Percentiles rank a stretch among this genome's conserved stretches.
Conservation (phyloP, 2,329 filamentous ascomycete genomes). For the Thermothelomyces thermophilus region DNA sequence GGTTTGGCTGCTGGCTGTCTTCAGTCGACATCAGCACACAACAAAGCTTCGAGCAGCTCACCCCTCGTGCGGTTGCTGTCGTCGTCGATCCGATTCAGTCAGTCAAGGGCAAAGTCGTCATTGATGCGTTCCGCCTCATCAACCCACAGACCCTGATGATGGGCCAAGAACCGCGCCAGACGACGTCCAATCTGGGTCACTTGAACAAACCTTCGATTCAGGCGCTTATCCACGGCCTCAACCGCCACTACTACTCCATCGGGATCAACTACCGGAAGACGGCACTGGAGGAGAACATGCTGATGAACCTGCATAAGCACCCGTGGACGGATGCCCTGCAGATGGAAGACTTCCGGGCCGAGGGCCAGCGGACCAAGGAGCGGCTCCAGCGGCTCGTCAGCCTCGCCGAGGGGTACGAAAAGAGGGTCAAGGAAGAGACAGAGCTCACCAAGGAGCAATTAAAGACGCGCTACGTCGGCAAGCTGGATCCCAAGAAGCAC, state of each 20-base stretch:
- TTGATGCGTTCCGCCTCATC: slow-evolving; percentile 97
- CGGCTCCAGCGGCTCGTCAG: slow-evolving; percentile 80
- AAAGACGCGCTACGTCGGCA: slow-evolving; percentile 97
- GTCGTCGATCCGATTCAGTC: slow-evolving; percentile 98
- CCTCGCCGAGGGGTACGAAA: slow-evolving; percentile 93
- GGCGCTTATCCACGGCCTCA: slow-evolving; percentile 94
- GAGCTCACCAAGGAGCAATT: slow-evolving; percentile 95
- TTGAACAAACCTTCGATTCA: slow-evolving; percentile 99
- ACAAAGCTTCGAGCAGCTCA: slow-evolving; percentile 99
- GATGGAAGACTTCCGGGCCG: slow-evolving; percentile 90
- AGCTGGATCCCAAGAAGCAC: slow-evolving; percentile 99
- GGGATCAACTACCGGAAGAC: slow-evolving; percentile 98
- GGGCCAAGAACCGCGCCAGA: slow-evolving; percentile 94
- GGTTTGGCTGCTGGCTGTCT: slow-evolving; percentile 98
- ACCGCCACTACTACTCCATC: slow-evolving; percentile 99
- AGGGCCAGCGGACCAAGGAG: slow-evolving; percentile 81
- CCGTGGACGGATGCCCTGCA: slow-evolving; percentile 97
- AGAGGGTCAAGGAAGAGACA: slow-evolving; percentile 97
- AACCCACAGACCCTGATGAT: slow-evolving; percentile 97
- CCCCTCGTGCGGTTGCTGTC: slow-evolving; percentile 90
- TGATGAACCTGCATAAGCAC: slow-evolving; percentile 99
- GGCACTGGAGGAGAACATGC: slow-evolving; percentile 96
- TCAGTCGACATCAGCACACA: slow-evolving; percentile 99
- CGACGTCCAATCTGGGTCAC: slow-evolving; percentile 94
- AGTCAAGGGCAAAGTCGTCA: slow-evolving; percentile 98